phyloP scores from a whole-genome alignment of 2,329 filamentous ascomycete species.

The Gaeumannomyces sp. region DNA sequence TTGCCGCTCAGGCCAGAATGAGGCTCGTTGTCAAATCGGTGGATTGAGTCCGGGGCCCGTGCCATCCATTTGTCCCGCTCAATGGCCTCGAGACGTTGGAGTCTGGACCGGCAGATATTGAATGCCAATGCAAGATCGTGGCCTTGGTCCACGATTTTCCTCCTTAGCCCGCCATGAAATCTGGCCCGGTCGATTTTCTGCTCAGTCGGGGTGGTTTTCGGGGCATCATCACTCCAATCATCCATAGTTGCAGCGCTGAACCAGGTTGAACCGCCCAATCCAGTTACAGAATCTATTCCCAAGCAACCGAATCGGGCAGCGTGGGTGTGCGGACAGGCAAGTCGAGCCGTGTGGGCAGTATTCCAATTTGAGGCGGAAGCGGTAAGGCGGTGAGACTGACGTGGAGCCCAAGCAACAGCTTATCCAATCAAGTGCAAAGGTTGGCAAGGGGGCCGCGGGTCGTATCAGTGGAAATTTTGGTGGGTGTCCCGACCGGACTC shows the following conservation, averaged over 20 bases:
- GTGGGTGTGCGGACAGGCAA: too few species aligned
- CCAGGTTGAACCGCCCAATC: background rate
- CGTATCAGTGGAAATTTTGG: background rate
- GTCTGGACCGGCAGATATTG: slow-evolving; percentile 7
- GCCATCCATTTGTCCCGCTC: slow-evolving; percentile 1
- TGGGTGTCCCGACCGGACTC: background rate
- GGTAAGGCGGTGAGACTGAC: background rate
- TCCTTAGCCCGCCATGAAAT: background rate
- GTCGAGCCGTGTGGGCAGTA: background rate
- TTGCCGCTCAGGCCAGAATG: background rate
- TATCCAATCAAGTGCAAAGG: too few species aligned
- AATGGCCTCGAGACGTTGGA: slow-evolving; percentile 5
- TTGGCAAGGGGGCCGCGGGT: background rate
- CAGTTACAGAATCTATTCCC: background rate
- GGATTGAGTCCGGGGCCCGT: slow-evolving; percentile 2
- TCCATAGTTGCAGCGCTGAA: background rate
- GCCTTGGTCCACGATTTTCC: background rate
- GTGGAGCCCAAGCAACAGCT: too few species aligned
- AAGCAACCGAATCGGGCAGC: background rate
- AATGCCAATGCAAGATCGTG: slow-evolving; percentile 5
- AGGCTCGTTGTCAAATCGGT: background rate
- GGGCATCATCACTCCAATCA: too few species aligned
- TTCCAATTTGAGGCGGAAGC: background rate
- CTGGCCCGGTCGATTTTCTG: slow-evolving; percentile 1
- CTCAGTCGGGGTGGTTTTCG: background rate